These are phyloP conservation scores for Annulohypoxylon nitens DNA, from an alignment of 495 filamentous ascomycete species.

Conservation along the genomic window DNA sequence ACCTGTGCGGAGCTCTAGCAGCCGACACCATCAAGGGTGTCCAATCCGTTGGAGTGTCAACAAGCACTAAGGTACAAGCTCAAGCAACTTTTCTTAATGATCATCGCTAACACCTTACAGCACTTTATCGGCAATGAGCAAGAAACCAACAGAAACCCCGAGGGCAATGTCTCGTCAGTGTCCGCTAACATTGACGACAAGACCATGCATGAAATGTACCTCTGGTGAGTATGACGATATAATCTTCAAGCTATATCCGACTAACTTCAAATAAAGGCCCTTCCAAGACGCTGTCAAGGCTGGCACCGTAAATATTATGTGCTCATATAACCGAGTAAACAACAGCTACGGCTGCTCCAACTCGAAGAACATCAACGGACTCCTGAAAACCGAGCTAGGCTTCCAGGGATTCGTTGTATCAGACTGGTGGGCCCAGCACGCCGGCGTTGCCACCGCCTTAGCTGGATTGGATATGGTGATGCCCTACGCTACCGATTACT, in stretches of 20 bases:
- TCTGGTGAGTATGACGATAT: conserved; percentile 66
- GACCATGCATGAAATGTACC: conserved; percentile 78
- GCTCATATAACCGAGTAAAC: conserved; percentile 77
- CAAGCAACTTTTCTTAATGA: not conserved
- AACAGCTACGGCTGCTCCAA: conserved; percentile 75
- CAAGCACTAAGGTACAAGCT: conserved; percentile 63
- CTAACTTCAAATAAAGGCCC: conserved; percentile 56
- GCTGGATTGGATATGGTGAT: conserved; percentile 73
- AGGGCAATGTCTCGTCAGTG: conserved; percentile 60
- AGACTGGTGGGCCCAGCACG: conserved; percentile 73
- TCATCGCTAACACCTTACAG: conserved; percentile 41
- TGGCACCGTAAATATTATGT: conserved; percentile 73
- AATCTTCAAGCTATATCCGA: conserved; percentile 50
- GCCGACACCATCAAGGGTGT: conserved; percentile 62
- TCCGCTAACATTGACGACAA: conserved; percentile 75
- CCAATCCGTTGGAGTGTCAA: conserved; percentile 66
- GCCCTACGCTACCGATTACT: conserved; percentile 61
- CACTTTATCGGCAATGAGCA: conserved; percentile 77
- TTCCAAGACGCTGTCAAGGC: conserved; percentile 76
- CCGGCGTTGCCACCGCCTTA: conserved; percentile 64
- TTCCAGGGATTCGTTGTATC: conserved; percentile 74
- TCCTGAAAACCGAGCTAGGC: conserved; percentile 75
- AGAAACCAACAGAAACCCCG: conserved; percentile 70
- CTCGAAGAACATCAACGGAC: conserved; percentile 69
- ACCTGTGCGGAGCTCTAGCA: conserved; percentile 62